Base-by-base conservation (phyloP, 495 filamentous ascomycete species). In the Penicillium salamii region DNA sequence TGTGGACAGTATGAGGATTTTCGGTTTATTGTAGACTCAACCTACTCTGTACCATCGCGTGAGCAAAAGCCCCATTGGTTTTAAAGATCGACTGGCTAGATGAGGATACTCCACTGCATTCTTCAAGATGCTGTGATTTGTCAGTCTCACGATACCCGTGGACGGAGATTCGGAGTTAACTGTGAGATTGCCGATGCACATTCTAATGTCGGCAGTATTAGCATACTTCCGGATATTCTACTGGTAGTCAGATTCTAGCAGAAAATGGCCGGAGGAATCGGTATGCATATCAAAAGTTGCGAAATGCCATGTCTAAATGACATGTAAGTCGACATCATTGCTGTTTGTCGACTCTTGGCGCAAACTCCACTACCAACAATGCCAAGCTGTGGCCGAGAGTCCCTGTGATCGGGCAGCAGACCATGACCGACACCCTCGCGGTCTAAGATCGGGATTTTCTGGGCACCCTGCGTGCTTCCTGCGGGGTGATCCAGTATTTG, bases 401-500 rank as follows among this genome's bases (percentile, higher is more conserved):
- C 29, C 31, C 11, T 43, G 29, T 42, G 36, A 24, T 31, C 45
- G 33, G 36, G 39, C n/a, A 33, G 42, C 35, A 46, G 36, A 32
- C 29, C 31, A 15, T 20, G 32, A 37, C 39, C 34, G 20, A 40
- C 26, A 35, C 17, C 17, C 23, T 47, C 38, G 36, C 20, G 20
- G 46, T 54, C 45, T 32, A n/a, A 28, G 37, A 48, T 43, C 42
- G 32, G 47, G 44, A 44, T 54, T 31, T 35, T 34, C 31, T 15
- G 36, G 46, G 28, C 35, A 34, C 21, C 36, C 37, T 56, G 28
- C 44, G 35, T 42, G 40, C 29, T 57, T 41, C 40, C 26, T 52
- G 57, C 57, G 54, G 57, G 57, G 50, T 45, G 57, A 32, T 35
- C 28, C 17, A 40, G 39, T 31, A 42, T 12, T 48, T 46, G 54